Evolutionary conservation across 495 filamentous ascomycete genomes (phyloP).

Genomic region (Tricharina praecox): DNA sequence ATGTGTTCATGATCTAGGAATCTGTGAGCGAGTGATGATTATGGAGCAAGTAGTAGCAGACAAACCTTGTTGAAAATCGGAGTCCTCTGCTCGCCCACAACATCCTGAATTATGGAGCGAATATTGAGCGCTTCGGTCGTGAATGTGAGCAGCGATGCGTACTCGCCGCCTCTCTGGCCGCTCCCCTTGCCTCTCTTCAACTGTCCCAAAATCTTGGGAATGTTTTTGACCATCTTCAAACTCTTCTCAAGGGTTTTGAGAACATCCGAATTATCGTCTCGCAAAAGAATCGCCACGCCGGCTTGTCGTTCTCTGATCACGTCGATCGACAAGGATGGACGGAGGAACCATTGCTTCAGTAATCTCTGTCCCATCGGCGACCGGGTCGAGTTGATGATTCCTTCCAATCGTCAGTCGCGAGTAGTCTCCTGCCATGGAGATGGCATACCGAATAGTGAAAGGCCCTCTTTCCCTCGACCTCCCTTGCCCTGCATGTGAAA

Average conservation of each 20-base stretch:
- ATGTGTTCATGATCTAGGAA: conserved; percentile 15
- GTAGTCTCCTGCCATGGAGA: too few relatives aligned
- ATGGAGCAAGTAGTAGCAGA: too few relatives aligned
- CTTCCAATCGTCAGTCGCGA: conserved; percentile 3
- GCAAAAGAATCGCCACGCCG: conserved; percentile 50
- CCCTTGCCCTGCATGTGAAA: conserved; percentile 62
- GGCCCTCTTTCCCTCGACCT: conserved; percentile 63
- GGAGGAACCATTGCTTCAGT: conserved; percentile 69
- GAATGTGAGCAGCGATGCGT: conserved; percentile 34
- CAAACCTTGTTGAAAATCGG: conserved; percentile 43
- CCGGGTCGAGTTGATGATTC: conserved; percentile 41
- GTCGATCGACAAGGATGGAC: conserved; percentile 50
- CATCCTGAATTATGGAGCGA: conserved; percentile 43
- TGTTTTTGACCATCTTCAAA: conserved; percentile 62
- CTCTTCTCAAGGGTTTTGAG: conserved; percentile 43
- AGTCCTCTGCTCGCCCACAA: conserved; percentile 39
- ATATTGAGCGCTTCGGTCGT: conserved; percentile 52
- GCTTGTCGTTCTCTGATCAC: conserved; percentile 60
- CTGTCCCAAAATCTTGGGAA: conserved; percentile 29
- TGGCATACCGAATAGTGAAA: conserved; percentile 73
- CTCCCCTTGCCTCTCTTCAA: conserved; percentile 17
- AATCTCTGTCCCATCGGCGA: conserved; percentile 66
- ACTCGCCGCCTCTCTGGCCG: conserved; percentile 16
- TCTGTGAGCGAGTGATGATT: too few relatives aligned
- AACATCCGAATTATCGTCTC: conserved; percentile 46